Base-by-base conservation (phyloP, 768 basidiomycete species). In the Chalciporus chontae region DNA sequence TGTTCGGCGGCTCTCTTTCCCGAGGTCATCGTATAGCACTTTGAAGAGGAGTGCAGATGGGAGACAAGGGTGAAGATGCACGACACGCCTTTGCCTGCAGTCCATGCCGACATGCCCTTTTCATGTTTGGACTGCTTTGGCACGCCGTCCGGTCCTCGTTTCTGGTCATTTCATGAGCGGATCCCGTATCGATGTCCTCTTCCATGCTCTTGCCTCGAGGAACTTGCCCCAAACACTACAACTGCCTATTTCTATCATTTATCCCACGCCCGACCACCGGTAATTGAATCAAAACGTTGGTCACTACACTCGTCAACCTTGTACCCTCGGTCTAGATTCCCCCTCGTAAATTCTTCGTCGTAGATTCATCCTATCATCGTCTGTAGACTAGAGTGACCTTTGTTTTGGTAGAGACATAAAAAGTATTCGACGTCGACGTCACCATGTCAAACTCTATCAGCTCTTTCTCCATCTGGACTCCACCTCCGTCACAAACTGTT, bases 21-120 rank as follows among this genome's bases (percentile, higher is more conserved):
- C 65, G 66, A 62, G 62, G 68, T 53, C 67, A 68, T 68, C 62
- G 66, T 69, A 55, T 61, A 58, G 66, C 65, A 65, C 63, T 64
- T 53, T 53, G 59, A 58, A 63, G 67, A 52, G 53, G 57, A 61
- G 65, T 58, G 60, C 59, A 66, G 66, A 62, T 68, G 68, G 57
- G 58, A 58, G 66, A 66, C 68, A 66, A 69, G 67, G 68, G 66
- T 56, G 56, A 68, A 69, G 67, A 68, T 57, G 68, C 52, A 54
- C 62, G 52, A 68, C 67, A 68, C 67, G 67, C 67, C 68, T 62
- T 66, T 60, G 57, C 67, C 67, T 68, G 66, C 64, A 44, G 62
- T 53, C 56, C 50, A 60, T 56, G 63, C 63, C 63, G 47, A 62
- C 57, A 63, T 60, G 65, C 67, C 66, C 64, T 64, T 55, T 18